A percentile compares a stretch with the other conserved stretches of the same genome.
Evolutionary conservation across 495 filamentous ascomycete species (phyloP).

Genomic region (Daldinia decipiens): DNA sequence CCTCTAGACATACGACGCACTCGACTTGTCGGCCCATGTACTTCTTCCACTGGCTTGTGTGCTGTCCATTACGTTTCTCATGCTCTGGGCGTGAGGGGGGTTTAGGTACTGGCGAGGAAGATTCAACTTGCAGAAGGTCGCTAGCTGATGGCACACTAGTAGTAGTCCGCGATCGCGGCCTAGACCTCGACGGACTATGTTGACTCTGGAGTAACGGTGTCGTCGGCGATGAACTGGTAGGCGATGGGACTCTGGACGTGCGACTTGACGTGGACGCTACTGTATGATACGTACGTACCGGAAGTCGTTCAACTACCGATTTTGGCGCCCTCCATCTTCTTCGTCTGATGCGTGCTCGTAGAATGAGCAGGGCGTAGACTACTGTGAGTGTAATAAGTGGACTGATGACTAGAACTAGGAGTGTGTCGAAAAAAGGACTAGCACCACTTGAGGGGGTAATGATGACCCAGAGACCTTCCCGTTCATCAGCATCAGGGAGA

Average conservation of each 20-base stretch:
- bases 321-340: slow-evolving; percentile 96
- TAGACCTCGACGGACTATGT: slow-evolving; percentile 58
- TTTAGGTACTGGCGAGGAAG: slow-evolving; percentile 49
- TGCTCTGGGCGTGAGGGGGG: slow-evolving; percentile 47
- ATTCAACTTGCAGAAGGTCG: slow-evolving; percentile 50
- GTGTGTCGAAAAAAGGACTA: slow-evolving; percentile 96
- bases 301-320: slow-evolving; percentile 92
- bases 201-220: slow-evolving; percentile 78
- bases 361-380: slow-evolving; percentile 87
- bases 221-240: slow-evolving; percentile 71
- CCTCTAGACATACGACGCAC: slow-evolving; percentile 97
- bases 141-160: slow-evolving; percentile 64
- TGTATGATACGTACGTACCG: slow-evolving; percentile 92
- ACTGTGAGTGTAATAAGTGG: slow-evolving; percentile 91
- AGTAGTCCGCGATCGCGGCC: slow-evolving; percentile 73
- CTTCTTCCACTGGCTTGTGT: slow-evolving; percentile 73
- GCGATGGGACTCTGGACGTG: slow-evolving; percentile 64
- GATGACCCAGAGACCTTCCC: slow-evolving; percentile 94
- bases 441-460: slow-evolving; percentile 89
- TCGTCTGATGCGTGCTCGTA: slow-evolving; percentile 88
- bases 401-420: slow-evolving; percentile 90
- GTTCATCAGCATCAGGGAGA: slow-evolving; percentile 54
- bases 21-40: slow-evolving; percentile 90
- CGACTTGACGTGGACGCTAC: slow-evolving; percentile 70
- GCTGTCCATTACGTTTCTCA: slow-evolving; percentile 62